These are phyloP conservation scores for Trichoderma cornu-damae DNA, from an alignment of 2,329 filamentous ascomycete genomes.

Conservation along the genomic window DNA sequence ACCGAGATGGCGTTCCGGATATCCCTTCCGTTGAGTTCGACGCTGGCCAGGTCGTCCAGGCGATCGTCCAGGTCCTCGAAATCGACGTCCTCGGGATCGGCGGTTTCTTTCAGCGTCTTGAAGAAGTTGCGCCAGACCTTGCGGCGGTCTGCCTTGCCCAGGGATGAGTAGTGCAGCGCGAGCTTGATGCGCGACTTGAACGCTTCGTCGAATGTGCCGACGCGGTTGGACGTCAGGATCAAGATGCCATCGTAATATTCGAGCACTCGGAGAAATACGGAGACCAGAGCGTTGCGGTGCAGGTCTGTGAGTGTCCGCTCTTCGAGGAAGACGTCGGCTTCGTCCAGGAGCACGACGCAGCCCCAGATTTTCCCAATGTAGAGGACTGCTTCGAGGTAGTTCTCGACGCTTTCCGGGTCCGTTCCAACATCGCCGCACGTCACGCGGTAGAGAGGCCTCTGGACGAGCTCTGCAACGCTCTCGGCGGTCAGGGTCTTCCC, in stretches of 20 bases:
- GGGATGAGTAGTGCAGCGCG: slow-evolving; percentile 27
- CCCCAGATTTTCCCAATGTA: not conserved
- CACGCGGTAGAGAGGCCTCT: not conserved
- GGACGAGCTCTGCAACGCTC: not conserved
- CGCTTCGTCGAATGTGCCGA: slow-evolving; percentile 42
- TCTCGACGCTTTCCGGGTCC: not conserved
- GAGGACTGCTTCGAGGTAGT: not conserved
- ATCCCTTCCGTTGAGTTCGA: not conserved
- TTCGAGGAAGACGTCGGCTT: not conserved
- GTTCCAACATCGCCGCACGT: not conserved
- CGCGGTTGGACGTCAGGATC: slow-evolving; percentile 43
- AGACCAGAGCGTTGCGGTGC: not conserved
- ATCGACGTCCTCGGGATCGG: slow-evolving; percentile 17
- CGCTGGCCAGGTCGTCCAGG: not conserved
- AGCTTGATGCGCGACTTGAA: slow-evolving; percentile 38
- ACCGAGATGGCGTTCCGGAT: not conserved
- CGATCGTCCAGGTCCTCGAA: not conserved
- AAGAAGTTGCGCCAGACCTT: slow-evolving; percentile 29
- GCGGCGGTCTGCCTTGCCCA: slow-evolving; percentile 23
- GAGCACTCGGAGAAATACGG: slow-evolving; percentile 38
- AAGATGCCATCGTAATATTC: slow-evolving; percentile 41
- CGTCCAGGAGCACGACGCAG: not conserved
- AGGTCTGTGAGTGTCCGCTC: not conserved
- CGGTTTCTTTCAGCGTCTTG: slow-evolving; percentile 24
- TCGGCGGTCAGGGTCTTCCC: slow-evolving; percentile 2